A percentile compares a stretch with the other conserved stretches of the same genome.
These are phyloP conservation scores for Neopestalotiopsis sp. DNA, from an alignment of 2,329 filamentous ascomycete genomes.

Conservation along the genomic window DNA sequence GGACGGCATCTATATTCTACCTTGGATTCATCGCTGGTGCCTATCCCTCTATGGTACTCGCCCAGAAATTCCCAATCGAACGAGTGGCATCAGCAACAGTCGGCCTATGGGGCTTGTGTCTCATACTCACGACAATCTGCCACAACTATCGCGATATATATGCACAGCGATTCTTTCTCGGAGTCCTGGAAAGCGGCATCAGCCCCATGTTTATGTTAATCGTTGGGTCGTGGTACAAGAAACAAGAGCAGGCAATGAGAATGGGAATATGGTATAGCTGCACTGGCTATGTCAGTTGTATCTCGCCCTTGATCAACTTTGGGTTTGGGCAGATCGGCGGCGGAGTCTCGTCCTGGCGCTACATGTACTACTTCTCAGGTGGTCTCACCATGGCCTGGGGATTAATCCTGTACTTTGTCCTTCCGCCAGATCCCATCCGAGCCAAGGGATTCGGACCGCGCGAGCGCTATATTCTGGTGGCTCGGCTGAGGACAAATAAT, in stretches of 20 bases:
- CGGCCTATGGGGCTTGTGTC: constrained; percentile 42
- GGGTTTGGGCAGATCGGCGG: constrained; percentile 50
- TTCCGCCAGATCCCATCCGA: constrained; percentile 46
- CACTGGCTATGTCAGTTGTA: constrained; percentile 49
- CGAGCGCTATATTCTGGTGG: constrained; percentile 36
- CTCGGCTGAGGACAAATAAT: constrained; percentile 37
- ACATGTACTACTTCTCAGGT: constrained; percentile 49
- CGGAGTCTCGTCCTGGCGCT: constrained; percentile 43
- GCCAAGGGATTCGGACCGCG: constrained; percentile 36
- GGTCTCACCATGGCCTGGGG: constrained; percentile 47
- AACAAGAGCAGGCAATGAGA: constrained; percentile 45
- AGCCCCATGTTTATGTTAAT: constrained; percentile 64
- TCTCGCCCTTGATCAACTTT: constrained; percentile 54
- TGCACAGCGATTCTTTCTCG: constrained; percentile 60
- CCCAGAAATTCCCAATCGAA: constrained; percentile 52
- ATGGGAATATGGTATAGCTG: constrained; percentile 48
- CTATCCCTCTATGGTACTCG: constrained; percentile 47
- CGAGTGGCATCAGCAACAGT: constrained; percentile 46
- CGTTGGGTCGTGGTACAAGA: constrained; percentile 48
- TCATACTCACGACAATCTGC: constrained; percentile 45
- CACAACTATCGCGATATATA: constrained; percentile 43
- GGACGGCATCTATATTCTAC: constrained; percentile 52
- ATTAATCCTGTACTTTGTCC: constrained; percentile 41
- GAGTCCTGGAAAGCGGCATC: constrained; percentile 60
- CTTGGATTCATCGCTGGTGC: constrained; percentile 53